Evolutionary conservation across 2,329 filamentous ascomycete species (phyloP), one percentile per base, ranked within the genome.

Genomic region (Thelonectria rubi): DNA sequence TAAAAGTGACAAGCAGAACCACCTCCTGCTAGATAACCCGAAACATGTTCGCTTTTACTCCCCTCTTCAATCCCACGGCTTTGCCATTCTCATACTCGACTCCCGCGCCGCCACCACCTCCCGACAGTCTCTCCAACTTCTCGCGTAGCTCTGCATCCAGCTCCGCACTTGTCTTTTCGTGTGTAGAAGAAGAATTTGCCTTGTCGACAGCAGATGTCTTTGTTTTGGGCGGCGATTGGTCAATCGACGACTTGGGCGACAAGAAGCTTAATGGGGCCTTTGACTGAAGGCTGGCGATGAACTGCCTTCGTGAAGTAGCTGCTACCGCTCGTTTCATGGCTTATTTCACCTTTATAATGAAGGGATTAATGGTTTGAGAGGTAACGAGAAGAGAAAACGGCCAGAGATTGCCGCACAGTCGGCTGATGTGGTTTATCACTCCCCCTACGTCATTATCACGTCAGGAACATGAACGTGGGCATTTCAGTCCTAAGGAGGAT

Each of bases 31-130:
- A 69, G 18, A 92, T 91, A 62, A 90, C 85, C 15, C 90, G 81
- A 73, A 93, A 93, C 90, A 93, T 93, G 69, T 93, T 93, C 54
- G 89, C 86, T 73, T 84, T 88, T 11, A 94, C 91, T 37, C 88
- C 84, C 51, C 90, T 81, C 77, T 92, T 93, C 84, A 94, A 89
- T 0, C 88, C 82, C 6, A 87, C 87, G 0, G 91, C 86, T 73
- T 89, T 84, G 0, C 91, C 91, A 68, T 92, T 84, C 74, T 94
- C 91, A 62, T 91, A 89, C 74, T 93, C 91, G 5, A 94, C 79
- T 1, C 91, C 91, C 3, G 89, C 81, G 24, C 84, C 85, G 9
- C 91, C 91, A 4, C 91, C 91, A 43, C 89, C 90, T 1, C 91
- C 91, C 0, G 89, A 83, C 30, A 89, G 79, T 11, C 83, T 86